A percentile compares a stretch with the other conserved stretches of the same genome.
phyloP scores from a whole-genome alignment of 345 rosid species.

The Salix viminalis region DNA sequence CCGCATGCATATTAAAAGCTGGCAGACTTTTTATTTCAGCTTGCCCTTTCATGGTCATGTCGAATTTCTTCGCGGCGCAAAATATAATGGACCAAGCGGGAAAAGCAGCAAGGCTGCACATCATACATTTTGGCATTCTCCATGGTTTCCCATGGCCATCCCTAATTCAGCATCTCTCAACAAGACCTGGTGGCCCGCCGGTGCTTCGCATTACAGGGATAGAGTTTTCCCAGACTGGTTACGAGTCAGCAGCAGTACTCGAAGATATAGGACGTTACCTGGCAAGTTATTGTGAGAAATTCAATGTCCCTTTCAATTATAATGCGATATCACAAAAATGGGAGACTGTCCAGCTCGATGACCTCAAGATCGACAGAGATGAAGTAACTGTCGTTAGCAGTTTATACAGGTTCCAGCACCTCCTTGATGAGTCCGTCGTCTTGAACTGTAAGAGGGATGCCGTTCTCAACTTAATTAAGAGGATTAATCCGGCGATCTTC shows the following conservation, averaged over 20 bases:
- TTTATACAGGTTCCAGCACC: constrained; percentile 34
- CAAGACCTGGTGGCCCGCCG: constrained; percentile 50
- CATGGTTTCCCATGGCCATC: constrained; percentile 71
- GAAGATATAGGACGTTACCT: constrained; percentile 52
- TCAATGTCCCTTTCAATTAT: constrained; percentile 52
- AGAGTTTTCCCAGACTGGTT: constrained; percentile 52
- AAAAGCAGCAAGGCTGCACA: constrained; percentile 44
- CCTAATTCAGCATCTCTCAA: constrained; percentile 45
- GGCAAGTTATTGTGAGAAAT: constrained; percentile 39
- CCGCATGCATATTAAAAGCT: constrained; percentile 52
- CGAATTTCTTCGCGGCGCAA: constrained; percentile 41
- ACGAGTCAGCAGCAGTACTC: constrained; percentile 46
- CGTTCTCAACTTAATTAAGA: constrained; percentile 40
- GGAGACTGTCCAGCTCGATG: constrained; percentile 48
- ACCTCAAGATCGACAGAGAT: constrained; percentile 41
- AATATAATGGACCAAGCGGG: constrained; percentile 39
- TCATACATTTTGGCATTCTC: constrained; percentile 54
- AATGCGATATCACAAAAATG: constrained; percentile 56
- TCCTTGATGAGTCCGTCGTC: constrained; percentile 55
- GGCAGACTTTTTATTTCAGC: constrained; percentile 40
- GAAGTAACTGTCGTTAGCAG: constrained; percentile 50
- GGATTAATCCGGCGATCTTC: constrained; percentile 43
- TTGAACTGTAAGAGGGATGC: constrained; percentile 39
- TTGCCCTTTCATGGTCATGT: constrained; percentile 44
- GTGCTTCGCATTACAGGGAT: constrained; percentile 50